Percentiles rank a stretch among this genome's conserved stretches.
phyloP scores from a whole-genome alignment of 805 yeast species.

The Candida fluviatilis region DNA sequence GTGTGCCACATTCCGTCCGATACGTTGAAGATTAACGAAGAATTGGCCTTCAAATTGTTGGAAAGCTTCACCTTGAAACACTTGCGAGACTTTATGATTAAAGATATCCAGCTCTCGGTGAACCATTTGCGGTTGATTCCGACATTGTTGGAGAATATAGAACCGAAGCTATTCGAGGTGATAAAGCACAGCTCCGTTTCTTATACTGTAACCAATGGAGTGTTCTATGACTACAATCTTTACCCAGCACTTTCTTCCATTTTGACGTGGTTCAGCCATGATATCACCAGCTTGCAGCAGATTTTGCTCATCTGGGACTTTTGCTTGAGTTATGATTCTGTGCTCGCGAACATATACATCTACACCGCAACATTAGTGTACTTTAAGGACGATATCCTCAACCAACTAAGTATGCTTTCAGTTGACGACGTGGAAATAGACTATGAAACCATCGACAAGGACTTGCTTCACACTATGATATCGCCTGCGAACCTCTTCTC shows the following conservation, averaged over 20 bases:
- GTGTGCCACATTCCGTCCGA: conserved; percentile 35
- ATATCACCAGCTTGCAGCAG: conserved; percentile 44
- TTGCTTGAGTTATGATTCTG: conserved; percentile 53
- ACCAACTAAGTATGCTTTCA: conserved; percentile 11
- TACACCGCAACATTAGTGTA: conserved; percentile 53
- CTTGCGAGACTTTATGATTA: conserved; percentile 83
- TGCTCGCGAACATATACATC: conserved; percentile 52
- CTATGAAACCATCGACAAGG: conserved; percentile 22
- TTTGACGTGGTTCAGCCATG: conserved; percentile 77
- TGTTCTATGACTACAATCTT: conserved; percentile 31
- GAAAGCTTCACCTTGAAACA: conserved; percentile 55
- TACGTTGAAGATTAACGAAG: conserved; percentile 17
- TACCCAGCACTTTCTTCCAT: conserved; percentile 72
- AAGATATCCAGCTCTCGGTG: conserved; percentile 60
- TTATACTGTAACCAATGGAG: conserved; percentile 19
- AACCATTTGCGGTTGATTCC: conserved; percentile 67
- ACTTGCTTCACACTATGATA: conserved; percentile 30
- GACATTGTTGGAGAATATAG: conserved; percentile 47
- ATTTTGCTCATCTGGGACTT: conserved; percentile 67
- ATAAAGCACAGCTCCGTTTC: conserved; percentile 36
- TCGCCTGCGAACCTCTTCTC: conserved; percentile 30
- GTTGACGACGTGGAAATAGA: conserved; percentile 6
- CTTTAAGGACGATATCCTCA: conserved; percentile 42
- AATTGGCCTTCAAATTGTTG: conserved; percentile 40
- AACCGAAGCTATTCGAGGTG: conserved; percentile 38